Conservation (phyloP, 768 basidiomycete genomes). For the Tephrocybe sp. region DNA sequence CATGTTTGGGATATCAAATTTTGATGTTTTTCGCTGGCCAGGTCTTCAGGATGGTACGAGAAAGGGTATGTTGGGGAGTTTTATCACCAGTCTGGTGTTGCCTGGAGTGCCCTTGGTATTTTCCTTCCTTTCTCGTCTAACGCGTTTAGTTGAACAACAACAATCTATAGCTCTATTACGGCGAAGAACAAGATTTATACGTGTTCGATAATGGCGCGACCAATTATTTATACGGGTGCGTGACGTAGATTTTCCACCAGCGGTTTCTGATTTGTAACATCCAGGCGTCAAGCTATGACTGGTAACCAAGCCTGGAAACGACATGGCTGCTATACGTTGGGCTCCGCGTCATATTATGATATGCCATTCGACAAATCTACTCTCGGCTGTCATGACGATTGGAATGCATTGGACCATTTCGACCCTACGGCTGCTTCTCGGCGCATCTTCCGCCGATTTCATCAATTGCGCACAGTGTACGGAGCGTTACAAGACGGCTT, state of each 20-base stretch:
- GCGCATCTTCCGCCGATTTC: constrained; percentile 74
- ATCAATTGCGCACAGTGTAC: constrained; percentile 67
- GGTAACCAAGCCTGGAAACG: constrained; percentile 85
- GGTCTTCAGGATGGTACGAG: constrained; percentile 83
- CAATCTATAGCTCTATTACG: constrained; percentile 69
- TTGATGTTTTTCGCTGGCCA: constrained; percentile 95
- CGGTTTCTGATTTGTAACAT: constrained; percentile 20
- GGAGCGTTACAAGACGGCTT: constrained; percentile 84
- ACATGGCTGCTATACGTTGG: constrained; percentile 89
- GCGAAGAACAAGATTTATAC: constrained; percentile 92
- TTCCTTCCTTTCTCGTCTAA: constrained; percentile 3
- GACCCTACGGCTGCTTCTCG: constrained; percentile 83
- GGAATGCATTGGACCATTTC: constrained; percentile 94
- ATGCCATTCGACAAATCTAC: constrained; percentile 80
- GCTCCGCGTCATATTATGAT: constrained; percentile 92
- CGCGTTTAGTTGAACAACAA: neutral
- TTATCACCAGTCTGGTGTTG: constrained; percentile 78
- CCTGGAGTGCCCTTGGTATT: constrained; percentile 82
- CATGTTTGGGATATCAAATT: constrained; percentile 89
- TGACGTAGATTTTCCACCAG: neutral
- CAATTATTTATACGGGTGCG: constrained; percentile 90
- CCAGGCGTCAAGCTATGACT: constrained; percentile 90
- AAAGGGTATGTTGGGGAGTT: constrained; percentile 72
- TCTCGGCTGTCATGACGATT: constrained; percentile 84
- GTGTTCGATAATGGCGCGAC: constrained; percentile 83